These are phyloP conservation scores for Allium fistulosum DNA, from an alignment of 106 monocot genomes.

Conservation along the genomic window DNA sequence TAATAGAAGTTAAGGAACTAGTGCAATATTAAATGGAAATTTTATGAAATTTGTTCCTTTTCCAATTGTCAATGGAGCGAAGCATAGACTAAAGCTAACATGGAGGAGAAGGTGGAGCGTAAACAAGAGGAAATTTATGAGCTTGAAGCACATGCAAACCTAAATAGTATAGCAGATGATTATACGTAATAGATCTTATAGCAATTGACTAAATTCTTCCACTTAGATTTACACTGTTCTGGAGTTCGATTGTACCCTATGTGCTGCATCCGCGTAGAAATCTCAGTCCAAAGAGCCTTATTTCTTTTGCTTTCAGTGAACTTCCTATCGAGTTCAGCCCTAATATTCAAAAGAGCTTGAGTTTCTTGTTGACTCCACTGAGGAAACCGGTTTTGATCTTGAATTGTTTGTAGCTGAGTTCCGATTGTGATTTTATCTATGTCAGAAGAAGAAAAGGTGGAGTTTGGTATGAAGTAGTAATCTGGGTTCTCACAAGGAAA, in stretches of 20 bases:
- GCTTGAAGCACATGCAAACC: too few species aligned
- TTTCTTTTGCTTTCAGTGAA: slow-evolving; percentile 80
- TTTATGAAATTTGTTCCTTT: too few species aligned
- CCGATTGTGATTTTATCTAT: not conserved
- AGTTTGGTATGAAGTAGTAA: not conserved
- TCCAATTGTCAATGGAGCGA: too few species aligned
- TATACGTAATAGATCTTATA: slow-evolving; percentile 48
- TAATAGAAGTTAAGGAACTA: too few species aligned
- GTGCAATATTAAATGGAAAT: too few species aligned
- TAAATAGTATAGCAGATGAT: too few species aligned
- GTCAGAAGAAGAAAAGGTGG: not conserved
- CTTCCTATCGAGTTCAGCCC: slow-evolving; percentile 51
- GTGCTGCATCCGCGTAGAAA: slow-evolving; percentile 39
- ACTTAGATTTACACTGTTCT: slow-evolving; percentile 99
- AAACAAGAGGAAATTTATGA: too few species aligned
- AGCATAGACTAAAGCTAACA: too few species aligned
- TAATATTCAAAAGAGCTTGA: slow-evolving; percentile 37
- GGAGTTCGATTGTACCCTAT: slow-evolving; percentile 63
- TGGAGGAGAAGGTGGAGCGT: too few species aligned
- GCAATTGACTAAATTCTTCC: slow-evolving; percentile 95
- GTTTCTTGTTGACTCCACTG: slow-evolving; percentile 80
- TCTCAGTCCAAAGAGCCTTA: slow-evolving; percentile 61
- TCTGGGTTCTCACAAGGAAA: not conserved
- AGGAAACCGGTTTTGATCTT: slow-evolving; percentile 20
- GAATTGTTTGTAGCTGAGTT: not conserved